Evolutionary conservation across 352 stramenopile genomes (phyloP).

Genomic region (Pythium insidiosum): DNA sequence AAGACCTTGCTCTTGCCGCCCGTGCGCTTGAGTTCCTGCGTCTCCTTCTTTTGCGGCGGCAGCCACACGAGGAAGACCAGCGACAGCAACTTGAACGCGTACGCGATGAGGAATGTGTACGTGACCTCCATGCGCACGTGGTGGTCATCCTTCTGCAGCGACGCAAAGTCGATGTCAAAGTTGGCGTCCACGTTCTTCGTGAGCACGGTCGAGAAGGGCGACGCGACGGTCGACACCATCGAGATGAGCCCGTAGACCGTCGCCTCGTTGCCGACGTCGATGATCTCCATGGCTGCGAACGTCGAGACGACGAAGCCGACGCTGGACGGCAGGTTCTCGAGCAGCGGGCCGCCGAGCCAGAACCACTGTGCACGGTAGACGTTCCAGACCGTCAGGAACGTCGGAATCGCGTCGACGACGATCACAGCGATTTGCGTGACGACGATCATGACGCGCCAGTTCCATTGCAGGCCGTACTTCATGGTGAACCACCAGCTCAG

Average conservation of each 20-base stretch:
- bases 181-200: conserved; percentile 12
- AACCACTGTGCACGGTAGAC: conserved; percentile 3
- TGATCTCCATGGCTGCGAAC: conserved; percentile 28
- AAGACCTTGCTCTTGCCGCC: conserved; percentile 20
- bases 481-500: conserved; percentile 5
- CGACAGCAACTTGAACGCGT: conserved; percentile 3
- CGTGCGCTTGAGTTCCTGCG: conserved; percentile 23
- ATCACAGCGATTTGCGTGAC: conserved; percentile 11
- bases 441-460: conserved; percentile 16
- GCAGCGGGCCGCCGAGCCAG: conserved; percentile 14
- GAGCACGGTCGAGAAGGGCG: conserved; percentile 12
- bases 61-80: conserved; percentile 14
- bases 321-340: conserved; percentile 29
- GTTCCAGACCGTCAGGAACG: conserved; percentile 12
- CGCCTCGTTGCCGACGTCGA: conserved; percentile 17
- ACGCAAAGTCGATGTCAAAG: conserved; percentile 9
- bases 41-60: conserved; percentile 26
- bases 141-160: conserved; percentile 10
- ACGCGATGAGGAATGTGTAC: conserved; percentile 10
- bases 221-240: conserved; percentile 10
- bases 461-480: conserved; percentile 13
- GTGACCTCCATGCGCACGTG: conserved; percentile 18
- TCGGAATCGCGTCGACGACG: conserved; percentile 15
- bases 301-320: conserved; percentile 32
- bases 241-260: conserved; percentile 8